Evolutionary conservation across 192 early-diverging fungal species (phyloP).

Genomic region (Mortierella antarctica): DNA sequence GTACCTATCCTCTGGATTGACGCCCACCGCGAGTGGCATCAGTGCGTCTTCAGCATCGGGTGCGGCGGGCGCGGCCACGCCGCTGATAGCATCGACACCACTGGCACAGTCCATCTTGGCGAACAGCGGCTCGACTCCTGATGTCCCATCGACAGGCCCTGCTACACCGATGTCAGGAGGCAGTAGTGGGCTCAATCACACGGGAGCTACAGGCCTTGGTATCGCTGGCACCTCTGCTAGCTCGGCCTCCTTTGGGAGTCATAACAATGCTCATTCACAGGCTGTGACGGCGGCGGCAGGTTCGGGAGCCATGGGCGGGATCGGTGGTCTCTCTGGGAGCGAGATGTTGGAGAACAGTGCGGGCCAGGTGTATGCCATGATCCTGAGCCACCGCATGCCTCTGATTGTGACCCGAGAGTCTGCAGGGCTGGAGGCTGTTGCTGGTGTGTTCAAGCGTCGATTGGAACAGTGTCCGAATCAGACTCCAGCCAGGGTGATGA

Average conservation of each 20-base stretch:
- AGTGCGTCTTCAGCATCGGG: slow-evolving; percentile 8
- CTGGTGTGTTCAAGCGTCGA: not conserved
- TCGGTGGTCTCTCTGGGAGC: slow-evolving; percentile 23
- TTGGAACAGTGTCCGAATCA: not conserved
- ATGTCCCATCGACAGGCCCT: slow-evolving; percentile 4
- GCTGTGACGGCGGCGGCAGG: not conserved
- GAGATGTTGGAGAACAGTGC: slow-evolving; percentile 35
- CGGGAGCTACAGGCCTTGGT: slow-evolving; percentile 5
- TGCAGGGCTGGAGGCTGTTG: not conserved
- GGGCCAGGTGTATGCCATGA: slow-evolving; percentile 56
- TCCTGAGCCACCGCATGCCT: slow-evolving; percentile 64
- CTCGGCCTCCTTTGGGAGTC: no score
- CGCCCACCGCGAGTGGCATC: slow-evolving; percentile 15
- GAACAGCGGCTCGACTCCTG: slow-evolving; percentile 17
- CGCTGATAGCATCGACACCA: slow-evolving; percentile 9
- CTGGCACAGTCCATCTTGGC: slow-evolving; percentile 7
- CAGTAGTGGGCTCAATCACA: not conserved
- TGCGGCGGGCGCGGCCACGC: slow-evolving; percentile 1
- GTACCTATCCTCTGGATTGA: slow-evolving; percentile 15
- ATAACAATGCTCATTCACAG: not conserved
- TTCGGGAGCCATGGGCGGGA: slow-evolving; percentile 21
- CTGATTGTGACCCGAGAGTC: slow-evolving; percentile 52
- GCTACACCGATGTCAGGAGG: slow-evolving; percentile 1
- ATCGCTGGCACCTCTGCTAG: not conserved
- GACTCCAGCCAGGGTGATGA: not conserved